These are phyloP conservation scores for Annulohypoxylon maeteangense DNA, from an alignment of 495 filamentous ascomycete genomes.

Conservation along the genomic window DNA sequence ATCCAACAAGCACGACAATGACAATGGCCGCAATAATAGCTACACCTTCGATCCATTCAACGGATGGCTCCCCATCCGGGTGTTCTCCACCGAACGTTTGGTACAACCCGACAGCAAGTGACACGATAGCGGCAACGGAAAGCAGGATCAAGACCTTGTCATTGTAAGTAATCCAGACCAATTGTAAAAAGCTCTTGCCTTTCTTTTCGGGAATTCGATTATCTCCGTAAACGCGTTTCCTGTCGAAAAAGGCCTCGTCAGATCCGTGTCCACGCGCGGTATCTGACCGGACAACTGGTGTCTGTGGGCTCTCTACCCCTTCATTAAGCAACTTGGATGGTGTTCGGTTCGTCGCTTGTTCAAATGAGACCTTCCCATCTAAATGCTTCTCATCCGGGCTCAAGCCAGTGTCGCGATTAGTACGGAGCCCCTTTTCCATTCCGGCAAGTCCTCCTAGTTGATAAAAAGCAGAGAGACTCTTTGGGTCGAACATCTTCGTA, in stretches of 20 bases:
- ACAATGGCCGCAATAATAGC: conserved; percentile 80
- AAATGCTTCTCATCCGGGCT: conserved; percentile 73
- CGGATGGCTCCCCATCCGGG: conserved; percentile 55
- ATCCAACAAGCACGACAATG: conserved; percentile 79
- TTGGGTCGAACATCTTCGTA: conserved; percentile 79
- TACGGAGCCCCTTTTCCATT: conserved; percentile 74
- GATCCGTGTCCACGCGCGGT: conserved; percentile 35
- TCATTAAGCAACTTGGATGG: conserved; percentile 49
- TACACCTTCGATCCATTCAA: conserved; percentile 85
- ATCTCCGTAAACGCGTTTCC: conserved; percentile 75
- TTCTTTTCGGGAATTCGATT: conserved; percentile 81
- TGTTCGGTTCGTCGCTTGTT: conserved; percentile 61
- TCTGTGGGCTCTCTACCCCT: conserved; percentile 47
- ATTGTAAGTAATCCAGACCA: conserved; percentile 89
- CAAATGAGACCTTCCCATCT: conserved; percentile 67
- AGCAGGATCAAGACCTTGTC: conserved; percentile 85
- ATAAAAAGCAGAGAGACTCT: conserved; percentile 75
- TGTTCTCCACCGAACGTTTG: conserved; percentile 64
- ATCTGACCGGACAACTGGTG: conserved; percentile 43
- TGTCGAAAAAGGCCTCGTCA: conserved; percentile 63
- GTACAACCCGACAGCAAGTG: conserved; percentile 77
- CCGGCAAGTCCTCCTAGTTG: conserved; percentile 74
- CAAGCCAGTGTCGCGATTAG: conserved; percentile 70
- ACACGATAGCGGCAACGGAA: conserved; percentile 77
- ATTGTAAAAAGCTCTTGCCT: conserved; percentile 73